Evolutionary conservation across 1,284 basidiomycete genomes (phyloP), one percentile per base, ranked within the genome.

Genomic region (Rhodotorula sp.): DNA sequence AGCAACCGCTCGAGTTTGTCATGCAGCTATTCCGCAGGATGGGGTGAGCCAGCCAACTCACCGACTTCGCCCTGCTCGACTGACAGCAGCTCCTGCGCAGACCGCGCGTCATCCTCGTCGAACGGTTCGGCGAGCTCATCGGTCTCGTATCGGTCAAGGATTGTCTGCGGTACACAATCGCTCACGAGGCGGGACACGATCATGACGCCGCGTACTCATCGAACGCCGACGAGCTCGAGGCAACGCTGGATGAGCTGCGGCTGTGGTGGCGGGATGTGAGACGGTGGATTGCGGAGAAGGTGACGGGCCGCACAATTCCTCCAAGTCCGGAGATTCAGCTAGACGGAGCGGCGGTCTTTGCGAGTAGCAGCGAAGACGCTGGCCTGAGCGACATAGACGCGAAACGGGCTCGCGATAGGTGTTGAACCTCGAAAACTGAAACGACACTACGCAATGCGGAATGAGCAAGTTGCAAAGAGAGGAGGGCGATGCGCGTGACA

Each of bases 141-240:
- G 95, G 95, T 1, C 83, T 99, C 22, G 88, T 97, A 28, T 98
- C 94, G 0, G 90, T 99, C 68, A 99, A 99, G 79, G 96, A 99
- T 76, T 91, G 98, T 18, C 82, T 99, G 16, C 73, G 72, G 37
- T 74, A 76, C 60, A 72, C 70, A 0, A 65, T 76, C 37, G 69
- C 72, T 11, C 75, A 76, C 61, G 75, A 76, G 51, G 64, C 58
- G 1, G 63, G 54, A 5, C 64, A 70, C 47, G 65, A 64, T 6
- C 54, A 53, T 22, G 37, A 40, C 20, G 11, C 22, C 31, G 4
- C 5, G n/a, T n/a, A 22, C 30, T 2, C 37, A 37, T 26, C n/a
- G 26, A 24, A 24, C 2, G 30, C 51, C n/a, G 64, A 76, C 18
- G 78, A 78, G 59, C 70, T 79, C 30, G 77, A 78, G 64, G 75